Evolutionary conservation across 2,329 filamentous ascomycete species (phyloP), one percentile per base, ranked within the genome.

Genomic region (Alternaria tenuissima): DNA sequence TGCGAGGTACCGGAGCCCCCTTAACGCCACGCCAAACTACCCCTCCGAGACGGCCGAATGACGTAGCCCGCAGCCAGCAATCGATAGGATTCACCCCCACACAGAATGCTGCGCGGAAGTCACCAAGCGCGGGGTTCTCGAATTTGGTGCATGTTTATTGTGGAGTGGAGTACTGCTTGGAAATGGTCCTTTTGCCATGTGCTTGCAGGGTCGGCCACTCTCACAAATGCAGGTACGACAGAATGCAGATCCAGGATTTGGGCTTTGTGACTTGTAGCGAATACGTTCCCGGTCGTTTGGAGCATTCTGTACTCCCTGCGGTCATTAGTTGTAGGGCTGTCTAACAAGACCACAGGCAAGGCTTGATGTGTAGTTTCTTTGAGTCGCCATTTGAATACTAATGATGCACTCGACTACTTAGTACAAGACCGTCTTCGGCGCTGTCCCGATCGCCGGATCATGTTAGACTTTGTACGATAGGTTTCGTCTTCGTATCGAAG

Each of bases 51-150:
- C 30, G 78, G 78, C 72, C 24, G 75, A 54, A 61, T 61, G 59
- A 61, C 55, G 59, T 61, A 54, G 55, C 38, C 20, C 16, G 49
- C 43, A 34, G 54, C 32, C 55, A 43, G 49, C 55, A 61, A 61
- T 55, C 59, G 59, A 47, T 61, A 36, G 34, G 16, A 84, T 91
- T 68, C 91, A 94, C 92, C 73, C 94, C 94, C 94, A 97, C 97
- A 78, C 88, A 89, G 76, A 97, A 97, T 56, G 94, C 95, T 81
- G 94, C 94, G 65, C 95, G 95, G 79, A 98, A 98, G 83, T 98
- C 95, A 94, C 83, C 94, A 88, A 67, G 91, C 90, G 86, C 97
- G 94, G 38, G 41, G 32, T 28, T 46, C 41, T 46, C 20, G 20
- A n/a, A 41, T 41, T 6, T 52, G 30, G 9, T 16, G 14, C 30